Evolutionary conservation across 140 eudicot species (phyloP), one percentile per base, ranked within the genome.

Genomic region (Cichorium intybus): DNA sequence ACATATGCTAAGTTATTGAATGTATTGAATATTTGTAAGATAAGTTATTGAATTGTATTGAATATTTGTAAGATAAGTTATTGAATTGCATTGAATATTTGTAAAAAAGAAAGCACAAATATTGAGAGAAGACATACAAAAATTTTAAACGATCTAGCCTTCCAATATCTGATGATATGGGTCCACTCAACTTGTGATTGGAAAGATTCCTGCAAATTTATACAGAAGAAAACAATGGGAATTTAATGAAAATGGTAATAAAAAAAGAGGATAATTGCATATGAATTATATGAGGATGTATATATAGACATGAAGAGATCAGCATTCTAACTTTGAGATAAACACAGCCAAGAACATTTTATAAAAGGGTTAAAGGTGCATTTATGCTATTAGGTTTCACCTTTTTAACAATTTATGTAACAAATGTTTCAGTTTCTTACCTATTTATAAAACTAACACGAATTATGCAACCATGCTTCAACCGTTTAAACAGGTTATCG

Each of bases 161-260:
- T 75, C 95, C 93, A 22, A 93, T 69, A 77, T 93, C 93, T 45
- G 93, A 68, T 26, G 95, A 82, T 79, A 93, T 68, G 16, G 91
- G 79, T 69, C 96, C 99, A 71, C 89, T 91, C 69, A 91, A 51
- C 55, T 66, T 85, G 86, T 88, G 96, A 76, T 79, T 81, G 31
- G 95, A 79, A 72, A 88, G 89, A 73, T 82, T 85, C 87, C 94
- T 88, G 80, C 24, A 72, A 24, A 62, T 34, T 58, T 18, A 69
- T 33, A 63, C 1, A 45, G 1, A 31, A 24, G 71, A 53, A 23
- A n/a, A 57, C 58, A 35, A 46, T 24, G 41, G 48, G 67, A 62
- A 60, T 51, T 28, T 37, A 10, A 37, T 11, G n/a, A 10, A 37
- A 37, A 37, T 37, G 46, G n/a, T 34, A 7, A 34, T 37, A 15